Percentiles rank a stretch among this genome's conserved stretches.
Evolutionary conservation across 2,329 filamentous ascomycete species (phyloP).

Genomic region (Gnomoniopsis sp.): DNA sequence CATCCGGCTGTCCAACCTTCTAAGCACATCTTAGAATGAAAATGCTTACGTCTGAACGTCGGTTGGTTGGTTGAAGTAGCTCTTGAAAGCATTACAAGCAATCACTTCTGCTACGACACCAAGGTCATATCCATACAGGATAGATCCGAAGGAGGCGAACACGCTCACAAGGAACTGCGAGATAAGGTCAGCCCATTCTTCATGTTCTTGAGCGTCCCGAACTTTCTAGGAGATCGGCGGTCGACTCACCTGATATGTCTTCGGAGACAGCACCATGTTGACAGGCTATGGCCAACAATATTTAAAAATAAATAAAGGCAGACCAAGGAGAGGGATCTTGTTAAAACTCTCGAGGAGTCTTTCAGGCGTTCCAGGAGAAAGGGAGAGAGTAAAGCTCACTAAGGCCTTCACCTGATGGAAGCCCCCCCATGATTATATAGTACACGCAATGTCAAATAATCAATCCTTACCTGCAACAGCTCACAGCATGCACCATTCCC

Average conservation of each 20-base stretch:
- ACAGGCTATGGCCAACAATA: not conserved
- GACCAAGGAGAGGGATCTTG: not conserved
- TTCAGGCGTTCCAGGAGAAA: not conserved
- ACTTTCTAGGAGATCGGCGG: not conserved
- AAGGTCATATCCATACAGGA: constrained; percentile 54
- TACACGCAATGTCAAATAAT: not conserved
- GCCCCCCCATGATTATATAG: constrained; percentile 5
- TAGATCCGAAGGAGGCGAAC: constrained; percentile 54
- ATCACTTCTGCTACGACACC: constrained; percentile 52
- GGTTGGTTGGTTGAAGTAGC: constrained; percentile 25
- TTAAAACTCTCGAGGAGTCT: not conserved
- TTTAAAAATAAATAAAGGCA: not conserved
- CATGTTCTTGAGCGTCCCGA: not conserved
- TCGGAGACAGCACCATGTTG: constrained; percentile 19
- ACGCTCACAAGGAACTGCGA: constrained; percentile 47
- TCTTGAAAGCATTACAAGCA: constrained; percentile 35
- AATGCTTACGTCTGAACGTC: constrained; percentile 32
- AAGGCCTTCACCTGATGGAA: not conserved
- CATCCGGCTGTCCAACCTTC: constrained; percentile 15
- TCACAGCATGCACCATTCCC: not conserved
- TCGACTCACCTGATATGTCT: constrained; percentile 19
- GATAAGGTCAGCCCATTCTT: constrained; percentile 14
- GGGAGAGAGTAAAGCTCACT: constrained; percentile 1
- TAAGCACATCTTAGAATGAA: not conserved
- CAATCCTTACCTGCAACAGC: not conserved